Evolutionary conservation across 2,329 filamentous ascomycete genomes (phyloP), one percentile per base, ranked within the genome.

Genomic region (Penicillium italicum): DNA sequence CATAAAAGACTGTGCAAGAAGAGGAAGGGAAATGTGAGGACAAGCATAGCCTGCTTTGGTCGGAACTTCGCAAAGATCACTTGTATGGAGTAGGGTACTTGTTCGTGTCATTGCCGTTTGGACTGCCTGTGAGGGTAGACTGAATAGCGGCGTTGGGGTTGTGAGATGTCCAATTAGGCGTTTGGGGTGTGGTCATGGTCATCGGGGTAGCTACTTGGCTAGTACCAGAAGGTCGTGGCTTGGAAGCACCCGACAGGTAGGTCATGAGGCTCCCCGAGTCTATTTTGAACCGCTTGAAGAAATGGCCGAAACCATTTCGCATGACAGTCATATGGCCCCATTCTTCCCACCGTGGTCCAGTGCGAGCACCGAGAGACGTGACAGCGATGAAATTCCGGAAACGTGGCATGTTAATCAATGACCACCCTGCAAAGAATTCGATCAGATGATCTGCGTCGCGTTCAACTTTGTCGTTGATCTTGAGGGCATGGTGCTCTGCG

Each of bases 341-440:
- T 4, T n/a, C 18, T 2, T 33, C 18, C 63, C 63, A 65, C 8
- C 56, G 50, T 31, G 18, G 11, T 6, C 26, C 34, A 11, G 26
- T 44, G 20, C 49, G 0, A 10, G 8, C 11, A 41, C n/a, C 2
- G 56, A 37, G 26, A 5, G 58, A 50, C 14, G 74, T 42, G 4
- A 74, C 64, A 26, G 33, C 53, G 22, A 66, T 22, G 26, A 74
- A 74, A 9, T 65, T 66, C 8, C 72, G 66, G 46, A 71, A 72
- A 8, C 63, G 63, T 16, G 71, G 56, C 4, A 61, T 60, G 46
- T 75, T 65, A 12, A 71, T 51, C 6, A 74, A 51, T 2, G 62
- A 60, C 72, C 72, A 76, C 9, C 72, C 73, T 1, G 73, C 70
- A 43, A 75, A 75, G 30, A 72, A 69, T 50, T 76, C 72, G 6